These are phyloP conservation scores for Cinchona pubescens DNA, from an alignment of 257 asterid species.

Conservation along the genomic window DNA sequence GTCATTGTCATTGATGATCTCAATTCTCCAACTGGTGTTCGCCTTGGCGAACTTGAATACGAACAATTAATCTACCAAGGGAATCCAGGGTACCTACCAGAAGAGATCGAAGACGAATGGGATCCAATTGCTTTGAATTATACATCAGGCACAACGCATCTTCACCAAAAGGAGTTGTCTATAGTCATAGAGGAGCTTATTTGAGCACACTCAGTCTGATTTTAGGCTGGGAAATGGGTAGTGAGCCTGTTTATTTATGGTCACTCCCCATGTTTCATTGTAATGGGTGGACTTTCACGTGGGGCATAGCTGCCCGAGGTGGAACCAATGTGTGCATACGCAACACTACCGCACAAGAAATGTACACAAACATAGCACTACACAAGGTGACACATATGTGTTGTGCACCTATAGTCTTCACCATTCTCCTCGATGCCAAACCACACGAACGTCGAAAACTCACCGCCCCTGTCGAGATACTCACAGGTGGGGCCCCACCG, in stretches of 20 bases:
- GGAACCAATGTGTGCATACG: conserved; percentile 90
- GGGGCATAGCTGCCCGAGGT: conserved; percentile 92
- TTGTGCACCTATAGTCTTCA: conserved; percentile 76
- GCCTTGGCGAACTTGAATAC: conserved; percentile 60
- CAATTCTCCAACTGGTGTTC: conserved; percentile 44
- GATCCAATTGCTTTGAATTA: conserved; percentile 78
- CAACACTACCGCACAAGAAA: conserved; percentile 56
- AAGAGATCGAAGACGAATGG: conserved; percentile 60
- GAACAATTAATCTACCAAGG: conserved; percentile 51
- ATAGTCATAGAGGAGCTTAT: conserved; percentile 82
- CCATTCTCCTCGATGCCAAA: conserved; percentile 56
- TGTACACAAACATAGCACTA: conserved; percentile 42
- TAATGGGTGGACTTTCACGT: conserved; percentile 94
- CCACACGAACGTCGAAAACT: conserved; percentile 47
- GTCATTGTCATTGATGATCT: conserved; percentile 68
- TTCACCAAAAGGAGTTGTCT: conserved; percentile 82
- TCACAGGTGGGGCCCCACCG: conserved; percentile 91
- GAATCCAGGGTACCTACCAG: conserved; percentile 30
- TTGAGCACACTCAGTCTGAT: conserved; percentile 67
- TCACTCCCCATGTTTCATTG: conserved; percentile 95
- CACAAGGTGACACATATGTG: conserved; percentile 90
- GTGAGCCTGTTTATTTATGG: conserved; percentile 77
- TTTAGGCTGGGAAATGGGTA: conserved; percentile 76
- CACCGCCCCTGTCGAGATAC: conserved; percentile 37
- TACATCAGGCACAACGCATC: conserved; percentile 91